Evolutionary conservation across 371 early-diverging fungal genomes (phyloP), one percentile per base, ranked within the genome.

Genomic region (Modicella reniformis): DNA sequence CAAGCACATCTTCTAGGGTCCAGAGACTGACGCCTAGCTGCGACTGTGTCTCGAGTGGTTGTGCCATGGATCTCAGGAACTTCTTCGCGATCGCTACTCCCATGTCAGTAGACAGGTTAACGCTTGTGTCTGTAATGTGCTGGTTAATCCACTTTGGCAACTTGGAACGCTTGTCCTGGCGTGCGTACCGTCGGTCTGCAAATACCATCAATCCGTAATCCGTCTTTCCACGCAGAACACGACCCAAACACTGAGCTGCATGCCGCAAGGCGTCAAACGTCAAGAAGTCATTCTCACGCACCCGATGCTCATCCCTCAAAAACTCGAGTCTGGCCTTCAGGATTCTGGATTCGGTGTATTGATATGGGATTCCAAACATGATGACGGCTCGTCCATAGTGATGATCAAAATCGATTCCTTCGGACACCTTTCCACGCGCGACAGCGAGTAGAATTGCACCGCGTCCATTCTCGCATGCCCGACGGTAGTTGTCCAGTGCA

Each of bases 131-230:
- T 4, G 93, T 93, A 66, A 99, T 91, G 76, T 94, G 92, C 47
- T 93, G 90, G 63, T 90, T 90, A 69, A 99, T 98, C 99, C 99
- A 99, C 81, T 92, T 92, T 4, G 99, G 99, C 61, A 99, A 84
- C 85, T 99, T 99, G 61, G 90, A 89, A 23, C 97, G 88, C 82
- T 98, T 99, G 77, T 99, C 99, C 2, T 91, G 87, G 26, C 95
- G 86, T 25, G 95, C 94, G 84, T 96, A 99, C 67, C 99, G 84
- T 90, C 93, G 72, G 79, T 99, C 99, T 6, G 99, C 99, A 86
- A 99, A 93, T 30, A 99, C 91, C 99, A 99, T 99, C 40, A 99
- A 77, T 19, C 99, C 99, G 81, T 99, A 99, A 80, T 99, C 99
- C 0, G 94, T 95, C 80, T 98, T 99, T 72, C 98, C 98, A 59